Conservation (phyloP, 257 asterid genomes). For the Misopates orontium region DNA sequence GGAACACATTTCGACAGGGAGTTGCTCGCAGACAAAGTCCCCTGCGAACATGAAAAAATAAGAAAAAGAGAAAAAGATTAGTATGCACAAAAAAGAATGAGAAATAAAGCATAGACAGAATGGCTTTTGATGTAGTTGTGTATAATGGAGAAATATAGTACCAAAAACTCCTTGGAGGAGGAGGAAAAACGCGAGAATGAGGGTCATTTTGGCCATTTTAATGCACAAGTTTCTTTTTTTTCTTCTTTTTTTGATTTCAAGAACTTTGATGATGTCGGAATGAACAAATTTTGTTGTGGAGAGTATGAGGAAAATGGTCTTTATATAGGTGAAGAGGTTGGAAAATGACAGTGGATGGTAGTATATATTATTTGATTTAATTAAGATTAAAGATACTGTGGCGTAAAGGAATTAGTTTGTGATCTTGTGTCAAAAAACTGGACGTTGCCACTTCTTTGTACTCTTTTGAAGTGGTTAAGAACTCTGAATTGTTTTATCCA, state of each 20-base stretch:
- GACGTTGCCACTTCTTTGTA: no score
- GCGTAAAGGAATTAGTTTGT: no score
- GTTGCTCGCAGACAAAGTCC: conserved; percentile 39
- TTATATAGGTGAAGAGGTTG: conserved; percentile 23
- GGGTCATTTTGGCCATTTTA: neutral
- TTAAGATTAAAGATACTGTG: no score
- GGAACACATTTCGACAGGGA: conserved; percentile 40
- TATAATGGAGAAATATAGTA: neutral
- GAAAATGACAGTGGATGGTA: conserved; percentile 13
- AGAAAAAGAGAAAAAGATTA: neutral
- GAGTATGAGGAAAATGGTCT: conserved; percentile 12
- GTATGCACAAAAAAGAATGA: neutral
- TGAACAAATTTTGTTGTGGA: neutral
- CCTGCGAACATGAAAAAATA: conserved; percentile 19
- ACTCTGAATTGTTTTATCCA: no score
- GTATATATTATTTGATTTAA: no score
- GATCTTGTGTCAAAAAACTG: no score
- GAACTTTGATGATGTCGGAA: no score
- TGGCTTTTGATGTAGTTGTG: no score
- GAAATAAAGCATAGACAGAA: no score
- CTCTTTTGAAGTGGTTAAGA: no score
- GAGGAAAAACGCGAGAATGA: conserved; percentile 28
- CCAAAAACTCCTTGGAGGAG: conserved; percentile 37
- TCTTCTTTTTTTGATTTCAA: no score
- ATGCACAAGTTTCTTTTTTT: neutral